These are phyloP conservation scores for Cairneyella variabilis DNA, from an alignment of 495 filamentous ascomycete genomes.

Conservation along the genomic window DNA sequence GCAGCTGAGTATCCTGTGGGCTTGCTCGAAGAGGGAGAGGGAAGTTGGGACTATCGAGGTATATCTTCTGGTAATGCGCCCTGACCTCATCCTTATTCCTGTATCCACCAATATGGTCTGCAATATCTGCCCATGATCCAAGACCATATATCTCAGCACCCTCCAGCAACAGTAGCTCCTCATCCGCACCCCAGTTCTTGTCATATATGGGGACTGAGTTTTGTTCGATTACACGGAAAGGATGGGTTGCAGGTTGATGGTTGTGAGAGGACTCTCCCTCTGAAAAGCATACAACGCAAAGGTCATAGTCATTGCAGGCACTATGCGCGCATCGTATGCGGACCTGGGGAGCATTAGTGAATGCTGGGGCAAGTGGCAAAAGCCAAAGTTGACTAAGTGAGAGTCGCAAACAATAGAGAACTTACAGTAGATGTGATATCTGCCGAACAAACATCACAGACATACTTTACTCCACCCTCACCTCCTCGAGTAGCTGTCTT, in stretches of 20 bases:
- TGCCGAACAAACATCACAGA: slow-evolving; percentile 91
- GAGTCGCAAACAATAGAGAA: too few relatives aligned
- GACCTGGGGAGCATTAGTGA: slow-evolving; percentile 53
- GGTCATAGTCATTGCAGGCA: slow-evolving; percentile 88
- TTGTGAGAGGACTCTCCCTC: slow-evolving; percentile 69
- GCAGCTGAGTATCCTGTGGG: slow-evolving; percentile 71
- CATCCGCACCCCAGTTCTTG: slow-evolving; percentile 94
- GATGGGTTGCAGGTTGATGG: slow-evolving; percentile 80
- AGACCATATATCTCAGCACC: slow-evolving; percentile 97
- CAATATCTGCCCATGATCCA: slow-evolving; percentile 96
- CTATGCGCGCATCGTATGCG: slow-evolving; percentile 86
- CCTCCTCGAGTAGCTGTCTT: slow-evolving; percentile 86
- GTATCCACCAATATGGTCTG: slow-evolving; percentile 95
- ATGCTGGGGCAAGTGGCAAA: background rate
- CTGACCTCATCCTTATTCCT: slow-evolving; percentile 91
- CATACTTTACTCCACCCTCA: slow-evolving; percentile 89
- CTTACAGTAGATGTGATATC: slow-evolving; percentile 94
- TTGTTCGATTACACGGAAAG: slow-evolving; percentile 93
- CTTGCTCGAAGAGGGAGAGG: slow-evolving; percentile 81
- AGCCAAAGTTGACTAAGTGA: background rate
- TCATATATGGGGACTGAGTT: slow-evolving; percentile 97
- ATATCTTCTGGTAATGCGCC: slow-evolving; percentile 87
- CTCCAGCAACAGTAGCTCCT: slow-evolving; percentile 88
- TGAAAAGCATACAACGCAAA: slow-evolving; percentile 94
- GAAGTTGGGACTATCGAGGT: slow-evolving; percentile 76